phyloP scores from a whole-genome alignment of 805 yeast species.

The Torulaspora microellipsoides region DNA sequence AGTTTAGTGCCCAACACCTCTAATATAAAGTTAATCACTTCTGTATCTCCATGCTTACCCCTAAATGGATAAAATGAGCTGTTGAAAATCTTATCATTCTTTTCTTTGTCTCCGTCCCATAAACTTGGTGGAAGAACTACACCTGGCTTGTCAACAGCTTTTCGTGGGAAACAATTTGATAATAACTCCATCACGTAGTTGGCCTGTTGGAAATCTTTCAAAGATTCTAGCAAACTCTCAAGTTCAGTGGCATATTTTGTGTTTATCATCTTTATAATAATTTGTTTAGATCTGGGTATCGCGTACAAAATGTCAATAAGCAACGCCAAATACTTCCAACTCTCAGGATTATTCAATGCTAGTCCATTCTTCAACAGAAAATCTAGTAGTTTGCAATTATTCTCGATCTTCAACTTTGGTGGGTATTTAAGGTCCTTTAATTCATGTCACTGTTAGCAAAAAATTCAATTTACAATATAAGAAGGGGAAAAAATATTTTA shows the following conservation, averaged over 20 bases:
- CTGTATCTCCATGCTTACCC: slow-evolving; percentile 13
- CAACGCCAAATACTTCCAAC: slow-evolving; percentile 23
- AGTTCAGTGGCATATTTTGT: slow-evolving; percentile 10
- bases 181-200: slow-evolving; percentile 18
- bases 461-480: not conserved
- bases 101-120: slow-evolving; percentile 14
- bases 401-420: slow-evolving; percentile 8
- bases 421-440: slow-evolving; percentile 12
- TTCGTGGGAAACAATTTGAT: slow-evolving; percentile 19
- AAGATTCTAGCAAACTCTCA: slow-evolving; percentile 15
- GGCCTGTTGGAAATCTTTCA: slow-evolving; percentile 21
- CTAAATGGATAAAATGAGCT: slow-evolving; percentile 17
- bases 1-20: slow-evolving; percentile 8
- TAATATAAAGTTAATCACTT: slow-evolving; percentile 13
- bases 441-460: slow-evolving; percentile 6
- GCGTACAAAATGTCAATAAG: slow-evolving; percentile 11
- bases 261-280: slow-evolving; percentile 11
- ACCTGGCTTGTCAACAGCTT: slow-evolving; percentile 9
- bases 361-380: slow-evolving; percentile 15
- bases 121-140: slow-evolving; percentile 14
- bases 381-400: slow-evolving; percentile 7
- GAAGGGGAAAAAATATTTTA: not conserved
- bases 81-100: slow-evolving; percentile 16
- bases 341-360: slow-evolving; percentile 7
- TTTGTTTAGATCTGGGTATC: slow-evolving; percentile 12